Evolutionary conservation across 306 rosid genomes (phyloP), one percentile per base, ranked within the genome.

Genomic region (Notholithocarpus densiflorus): DNA sequence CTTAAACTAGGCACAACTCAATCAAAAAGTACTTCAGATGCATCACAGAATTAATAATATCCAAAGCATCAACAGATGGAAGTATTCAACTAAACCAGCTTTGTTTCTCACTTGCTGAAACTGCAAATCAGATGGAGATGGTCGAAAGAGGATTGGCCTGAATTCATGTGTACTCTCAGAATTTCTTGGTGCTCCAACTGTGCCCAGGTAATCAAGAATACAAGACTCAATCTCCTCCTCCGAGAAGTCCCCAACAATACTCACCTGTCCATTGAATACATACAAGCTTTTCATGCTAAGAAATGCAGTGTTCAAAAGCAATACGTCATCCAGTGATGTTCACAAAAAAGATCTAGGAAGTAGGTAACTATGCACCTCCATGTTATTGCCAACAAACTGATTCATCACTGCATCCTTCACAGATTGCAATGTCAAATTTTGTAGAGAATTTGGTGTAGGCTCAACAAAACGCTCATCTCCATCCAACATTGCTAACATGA

Each of bases 391-490:
- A 29, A 90, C 87, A 90, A 95, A 95, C 83, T 93, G 97, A 84
- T 78, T 89, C 98, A 95, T 95, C 52, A 95, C 99, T 57, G 98
- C 94, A 72, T 93, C 91, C 83, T 89, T 93, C 20, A 95, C 98
- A 69, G 93, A 78, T 87, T 95, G 94, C 87, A 95, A 86, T 29
- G 91, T 86, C 82, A 95, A 91, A 88, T 87, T 85, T 86, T 93
- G 94, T 72, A 95, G 83, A 8, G 98, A 91, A 40, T 82, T 87
- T 65, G 99, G 99, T 51, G 98, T 90, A 61, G 99, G 99, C 92
- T 95, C 98, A 55, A 89, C 93, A 88, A 95, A 95, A 56, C 99
- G 87, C 83, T 95, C 99, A 60, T 95, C 99, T 68, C 96, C 96
- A 77, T 90, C 91, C 88, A 93, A 77, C 99, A 95, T 95, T 79